Evolutionary conservation across 148 eudicot genomes (phyloP), one percentile per base, ranked within the genome.

Genomic region (Diospyros lotus): DNA sequence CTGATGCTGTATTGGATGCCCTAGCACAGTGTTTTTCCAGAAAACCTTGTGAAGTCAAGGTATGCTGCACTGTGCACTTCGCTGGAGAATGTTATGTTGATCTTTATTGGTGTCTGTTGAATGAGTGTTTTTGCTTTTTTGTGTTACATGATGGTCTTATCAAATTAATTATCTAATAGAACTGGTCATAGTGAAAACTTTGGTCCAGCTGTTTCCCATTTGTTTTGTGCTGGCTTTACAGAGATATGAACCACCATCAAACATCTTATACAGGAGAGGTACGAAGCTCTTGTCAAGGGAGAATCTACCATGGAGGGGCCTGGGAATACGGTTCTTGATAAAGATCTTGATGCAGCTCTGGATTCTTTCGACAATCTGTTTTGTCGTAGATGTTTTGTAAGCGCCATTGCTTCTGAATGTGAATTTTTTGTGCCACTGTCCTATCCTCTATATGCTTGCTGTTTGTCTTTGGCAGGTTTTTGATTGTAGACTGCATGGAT

Each of bases 231-330:
- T 89, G 84, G 82, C 82, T 87, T 89, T 86, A 83, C 93, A 85
- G 91, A 90, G 87, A 82, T 89, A 90, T 90, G 92, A 94, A 89
- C 87, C 88, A 87, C 90, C 81, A 81, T 86, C 88, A 75, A 87
- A 86, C 89, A 84, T 92, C 92, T 89, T 91, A 89, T 93, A 89
- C 99, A 96, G 99, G 98, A 88, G 89, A 93, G 99, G 88, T 89
- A 82, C 71, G 95, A 89, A 85, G 85, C 83, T 82, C 93, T 91
- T 76, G 76, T 76, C 60, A 84, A 84, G 81, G 86, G 75, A 76
- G 84, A 85, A 75, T 84, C 78, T 76, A 75, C 78, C 74, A 73
- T 44, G 68, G 73, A 71, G 71, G 85, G 72, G 72, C 45, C 75
- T 75, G 78, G 75, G 64, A 86, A 88, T 76, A 87, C 91, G 28